A percentile compares a stretch with the other conserved stretches of the same genome.
Conservation (phyloP, 345 rosid genomes). For the Gossypium raimondii region DNA sequence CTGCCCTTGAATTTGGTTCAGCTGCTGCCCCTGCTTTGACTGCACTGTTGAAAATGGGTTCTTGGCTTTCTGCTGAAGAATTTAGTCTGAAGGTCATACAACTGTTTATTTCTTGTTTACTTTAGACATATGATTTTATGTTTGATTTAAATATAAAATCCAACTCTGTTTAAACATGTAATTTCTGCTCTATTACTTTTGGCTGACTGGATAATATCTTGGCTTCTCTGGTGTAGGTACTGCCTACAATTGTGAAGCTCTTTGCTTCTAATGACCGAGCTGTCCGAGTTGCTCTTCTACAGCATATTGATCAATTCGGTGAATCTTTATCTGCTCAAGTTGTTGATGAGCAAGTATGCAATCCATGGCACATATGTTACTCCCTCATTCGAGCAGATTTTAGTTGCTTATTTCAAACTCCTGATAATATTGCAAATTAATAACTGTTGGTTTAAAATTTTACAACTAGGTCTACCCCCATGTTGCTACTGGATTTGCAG, state of each 20-base stretch:
- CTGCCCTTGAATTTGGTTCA: slow-evolving; percentile 97
- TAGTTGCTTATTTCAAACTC: slow-evolving; percentile 10
- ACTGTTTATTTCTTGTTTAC: not conserved
- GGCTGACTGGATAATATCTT: slow-evolving; percentile 9
- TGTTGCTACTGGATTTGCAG: slow-evolving; percentile 88
- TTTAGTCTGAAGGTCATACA: slow-evolving; percentile 69
- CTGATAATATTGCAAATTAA: slow-evolving; percentile 1
- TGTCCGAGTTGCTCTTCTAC: slow-evolving; percentile 83
- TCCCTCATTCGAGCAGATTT: slow-evolving; percentile 10
- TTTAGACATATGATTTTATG: not conserved
- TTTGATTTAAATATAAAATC: not conserved
- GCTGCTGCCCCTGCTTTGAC: slow-evolving; percentile 94
- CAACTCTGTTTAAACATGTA: not conserved
- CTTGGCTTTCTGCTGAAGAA: slow-evolving; percentile 93
- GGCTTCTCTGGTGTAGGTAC: slow-evolving; percentile 47
- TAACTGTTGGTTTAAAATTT: slow-evolving; percentile 17
- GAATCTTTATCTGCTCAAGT: slow-evolving; percentile 78
- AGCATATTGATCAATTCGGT: slow-evolving; percentile 96
- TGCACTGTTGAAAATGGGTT: slow-evolving; percentile 86
- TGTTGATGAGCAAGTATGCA: slow-evolving; percentile 92
- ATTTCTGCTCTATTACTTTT: slow-evolving; percentile 14
- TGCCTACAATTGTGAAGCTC: slow-evolving; percentile 84
- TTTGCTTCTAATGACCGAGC: slow-evolving; percentile 95
- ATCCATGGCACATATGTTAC: not conserved
- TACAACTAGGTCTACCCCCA: slow-evolving; percentile 77